phyloP scores from a whole-genome alignment of 495 filamentous ascomycete species.

The Annulohypoxylon nitens region DNA sequence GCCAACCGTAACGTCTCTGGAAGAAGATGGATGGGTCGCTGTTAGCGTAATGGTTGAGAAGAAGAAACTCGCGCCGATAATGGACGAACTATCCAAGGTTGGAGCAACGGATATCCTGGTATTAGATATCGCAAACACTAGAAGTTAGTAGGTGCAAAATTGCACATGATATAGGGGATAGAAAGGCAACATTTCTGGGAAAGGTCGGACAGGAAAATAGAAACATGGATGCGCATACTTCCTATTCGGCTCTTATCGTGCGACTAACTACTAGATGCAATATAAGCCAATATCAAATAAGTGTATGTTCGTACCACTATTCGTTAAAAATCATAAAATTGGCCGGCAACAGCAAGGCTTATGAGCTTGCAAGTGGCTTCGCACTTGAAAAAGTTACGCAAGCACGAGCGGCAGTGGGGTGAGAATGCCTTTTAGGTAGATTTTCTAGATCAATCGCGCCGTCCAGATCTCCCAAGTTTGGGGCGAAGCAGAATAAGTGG shows the following conservation, averaged over 20 bases:
- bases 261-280: neutral
- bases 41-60: constrained; percentile 95
- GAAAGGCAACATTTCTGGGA: neutral
- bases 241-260: no score
- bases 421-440: constrained; percentile 12
- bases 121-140: constrained; percentile 86
- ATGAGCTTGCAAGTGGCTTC: constrained; percentile 24
- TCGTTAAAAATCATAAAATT: neutral
- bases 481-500: constrained; percentile 1
- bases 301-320: neutral
- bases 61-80: constrained; percentile 86
- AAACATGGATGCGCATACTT: neutral
- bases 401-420: constrained; percentile 33
- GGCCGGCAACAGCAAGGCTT: constrained; percentile 9
- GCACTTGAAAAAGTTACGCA: constrained; percentile 26
- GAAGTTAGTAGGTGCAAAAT: constrained; percentile 49
- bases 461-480: neutral
- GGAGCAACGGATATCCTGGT: constrained; percentile 93
- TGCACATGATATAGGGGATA: neutral
- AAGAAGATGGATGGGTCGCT: constrained; percentile 92
- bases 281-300: neutral
- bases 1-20: constrained; percentile 87
- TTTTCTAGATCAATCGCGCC: neutral
- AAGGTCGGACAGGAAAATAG: neutral
- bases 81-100: constrained; percentile 85